Evolutionary conservation across 1,284 basidiomycete genomes (phyloP).

Genomic region (Phylloboletellus chloephorus): DNA sequence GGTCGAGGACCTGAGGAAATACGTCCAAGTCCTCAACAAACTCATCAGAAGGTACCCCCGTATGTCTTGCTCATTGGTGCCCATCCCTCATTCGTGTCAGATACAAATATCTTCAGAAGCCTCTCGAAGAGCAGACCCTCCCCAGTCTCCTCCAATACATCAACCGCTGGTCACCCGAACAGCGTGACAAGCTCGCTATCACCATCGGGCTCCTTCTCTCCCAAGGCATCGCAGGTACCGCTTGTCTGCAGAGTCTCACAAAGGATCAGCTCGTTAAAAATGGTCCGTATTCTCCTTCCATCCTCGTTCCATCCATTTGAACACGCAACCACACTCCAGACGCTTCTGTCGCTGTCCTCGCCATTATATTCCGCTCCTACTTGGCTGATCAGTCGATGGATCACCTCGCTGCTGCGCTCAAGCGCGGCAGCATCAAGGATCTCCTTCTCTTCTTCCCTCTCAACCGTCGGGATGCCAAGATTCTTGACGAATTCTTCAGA

Average conservation of each 20-base stretch:
- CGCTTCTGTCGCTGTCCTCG: slow-evolving; percentile 73
- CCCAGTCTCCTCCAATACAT: slow-evolving; percentile 86
- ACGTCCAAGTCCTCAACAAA: slow-evolving; percentile 91
- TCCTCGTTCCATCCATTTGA: neutral
- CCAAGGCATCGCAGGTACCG: slow-evolving; percentile 72
- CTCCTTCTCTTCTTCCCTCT: slow-evolving; percentile 83
- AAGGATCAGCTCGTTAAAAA: slow-evolving; percentile 97
- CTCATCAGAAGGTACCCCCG: slow-evolving; percentile 78
- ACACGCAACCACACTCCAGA: slow-evolving; percentile 40
- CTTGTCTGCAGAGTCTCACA: slow-evolving; percentile 76
- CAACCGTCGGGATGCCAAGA: slow-evolving; percentile 68
- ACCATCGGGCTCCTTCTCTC: slow-evolving; percentile 79
- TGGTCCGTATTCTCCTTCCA: slow-evolving; percentile 40
- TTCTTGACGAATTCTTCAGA: slow-evolving; percentile 83
- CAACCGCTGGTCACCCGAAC: slow-evolving; percentile 71
- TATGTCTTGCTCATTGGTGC: slow-evolving; percentile 1
- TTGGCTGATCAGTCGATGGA: slow-evolving; percentile 81
- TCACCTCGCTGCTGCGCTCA: slow-evolving; percentile 72
- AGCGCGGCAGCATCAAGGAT: slow-evolving; percentile 82
- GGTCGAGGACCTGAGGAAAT: slow-evolving; percentile 83
- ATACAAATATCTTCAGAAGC: slow-evolving; percentile 98
- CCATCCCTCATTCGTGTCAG: slow-evolving; percentile 36
- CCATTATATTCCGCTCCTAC: slow-evolving; percentile 76
- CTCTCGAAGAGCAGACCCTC: slow-evolving; percentile 82
- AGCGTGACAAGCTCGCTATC: slow-evolving; percentile 79